Conservation (phyloP, 2,329 filamentous ascomycete genomes). For the Ascosphaera apis region DNA sequence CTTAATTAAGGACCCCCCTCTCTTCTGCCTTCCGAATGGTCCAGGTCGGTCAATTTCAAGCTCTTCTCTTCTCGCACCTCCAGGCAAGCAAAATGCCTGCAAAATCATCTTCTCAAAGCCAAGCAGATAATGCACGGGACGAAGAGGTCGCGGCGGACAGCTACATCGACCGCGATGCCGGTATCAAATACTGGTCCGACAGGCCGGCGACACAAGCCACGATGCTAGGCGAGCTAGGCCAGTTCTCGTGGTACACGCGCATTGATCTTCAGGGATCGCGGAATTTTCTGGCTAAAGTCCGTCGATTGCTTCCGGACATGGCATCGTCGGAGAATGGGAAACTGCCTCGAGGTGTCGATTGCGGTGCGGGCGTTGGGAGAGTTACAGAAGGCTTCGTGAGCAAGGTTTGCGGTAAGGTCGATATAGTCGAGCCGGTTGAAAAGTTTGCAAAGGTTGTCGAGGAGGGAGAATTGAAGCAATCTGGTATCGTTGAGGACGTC, state of each 20-base stretch:
- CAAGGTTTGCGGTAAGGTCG: slow-evolving; percentile 44
- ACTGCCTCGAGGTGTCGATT: slow-evolving; percentile 27
- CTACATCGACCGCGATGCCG: slow-evolving; percentile 15
- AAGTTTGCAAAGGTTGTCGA: slow-evolving; percentile 50
- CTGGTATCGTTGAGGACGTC: slow-evolving; percentile 35
- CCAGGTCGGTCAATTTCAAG: too few species aligned
- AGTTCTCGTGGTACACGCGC: slow-evolving; percentile 41
- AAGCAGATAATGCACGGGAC: slow-evolving; percentile 1
- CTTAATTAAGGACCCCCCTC: too few species aligned
- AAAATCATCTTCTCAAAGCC: background rate
- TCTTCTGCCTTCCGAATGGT: too few species aligned
- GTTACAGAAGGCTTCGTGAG: slow-evolving; percentile 59
- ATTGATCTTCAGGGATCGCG: slow-evolving; percentile 49
- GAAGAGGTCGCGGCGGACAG: slow-evolving; percentile 8
- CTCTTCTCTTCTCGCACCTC: too few species aligned
- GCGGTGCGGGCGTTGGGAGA: slow-evolving; percentile 53
- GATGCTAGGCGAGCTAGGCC: slow-evolving; percentile 64
- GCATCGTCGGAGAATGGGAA: slow-evolving; percentile 6
- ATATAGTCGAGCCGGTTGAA: slow-evolving; percentile 63
- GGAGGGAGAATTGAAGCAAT: slow-evolving; percentile 13
- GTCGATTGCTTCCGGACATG: slow-evolving; percentile 12
- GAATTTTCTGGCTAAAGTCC: slow-evolving; percentile 46
- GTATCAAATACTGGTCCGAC: slow-evolving; percentile 18
- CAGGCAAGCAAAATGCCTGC: too few species aligned
- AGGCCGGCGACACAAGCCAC: slow-evolving; percentile 32